Evolutionary conservation across 2,329 filamentous ascomycete species (phyloP).

Genomic region (Alternaria gaisen): DNA sequence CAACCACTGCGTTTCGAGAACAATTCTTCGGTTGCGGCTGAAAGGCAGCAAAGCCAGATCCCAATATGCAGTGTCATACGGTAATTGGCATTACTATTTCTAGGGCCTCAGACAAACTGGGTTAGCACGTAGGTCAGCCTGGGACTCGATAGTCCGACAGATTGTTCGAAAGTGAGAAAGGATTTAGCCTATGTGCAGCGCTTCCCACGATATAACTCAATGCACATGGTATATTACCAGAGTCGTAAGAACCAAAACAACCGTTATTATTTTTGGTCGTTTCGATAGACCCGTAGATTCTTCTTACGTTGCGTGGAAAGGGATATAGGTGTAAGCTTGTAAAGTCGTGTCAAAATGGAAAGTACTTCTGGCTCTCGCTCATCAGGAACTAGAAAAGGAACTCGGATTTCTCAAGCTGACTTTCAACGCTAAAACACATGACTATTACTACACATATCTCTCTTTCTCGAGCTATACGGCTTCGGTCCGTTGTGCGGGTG

Average conservation of each 20-base stretch:
- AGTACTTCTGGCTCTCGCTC: neutral
- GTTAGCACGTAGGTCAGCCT: neutral
- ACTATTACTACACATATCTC: neutral
- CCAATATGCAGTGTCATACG: neutral
- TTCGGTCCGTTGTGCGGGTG: conserved; percentile 3
- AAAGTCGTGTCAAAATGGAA: neutral
- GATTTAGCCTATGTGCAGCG: conserved; percentile 4
- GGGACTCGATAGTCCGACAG: neutral
- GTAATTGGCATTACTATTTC: neutral
- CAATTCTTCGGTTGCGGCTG: conserved; percentile 7
- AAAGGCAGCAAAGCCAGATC: neutral
- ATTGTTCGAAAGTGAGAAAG: neutral
- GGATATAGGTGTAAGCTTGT: neutral
- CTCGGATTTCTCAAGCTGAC: neutral
- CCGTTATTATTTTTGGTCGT: neutral
- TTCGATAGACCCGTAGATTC: neutral
- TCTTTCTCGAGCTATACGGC: neutral
- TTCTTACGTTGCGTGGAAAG: neutral
- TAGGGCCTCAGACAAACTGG: neutral
- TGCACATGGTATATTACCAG: neutral
- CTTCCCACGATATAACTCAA: neutral
- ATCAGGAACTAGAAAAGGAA: neutral
- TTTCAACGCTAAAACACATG: neutral
- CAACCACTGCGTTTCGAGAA: neutral
- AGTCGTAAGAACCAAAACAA: neutral